Conservation (phyloP, 2,329 filamentous ascomycete genomes). For the Colletotrichum sp. region DNA sequence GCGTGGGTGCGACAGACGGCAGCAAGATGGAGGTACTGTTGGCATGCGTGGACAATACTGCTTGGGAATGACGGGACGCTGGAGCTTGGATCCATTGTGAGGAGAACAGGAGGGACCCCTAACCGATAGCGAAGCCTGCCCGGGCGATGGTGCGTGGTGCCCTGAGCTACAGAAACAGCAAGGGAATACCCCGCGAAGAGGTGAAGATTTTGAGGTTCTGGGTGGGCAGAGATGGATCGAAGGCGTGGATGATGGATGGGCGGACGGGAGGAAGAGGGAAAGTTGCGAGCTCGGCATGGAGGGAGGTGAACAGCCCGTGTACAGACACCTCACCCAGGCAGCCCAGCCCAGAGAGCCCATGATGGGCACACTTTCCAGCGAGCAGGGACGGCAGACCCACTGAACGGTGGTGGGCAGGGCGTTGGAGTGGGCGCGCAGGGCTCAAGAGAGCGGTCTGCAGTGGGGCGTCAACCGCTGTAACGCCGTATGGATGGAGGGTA, state of each 20-base stretch:
- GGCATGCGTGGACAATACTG: not conserved
- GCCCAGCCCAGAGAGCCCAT: not conserved
- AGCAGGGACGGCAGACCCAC: not conserved
- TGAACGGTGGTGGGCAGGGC: not conserved
- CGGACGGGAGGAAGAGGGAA: not conserved
- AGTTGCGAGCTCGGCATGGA: not conserved
- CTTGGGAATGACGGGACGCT: not conserved
- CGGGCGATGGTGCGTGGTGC: not conserved
- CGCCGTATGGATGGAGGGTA: not conserved
- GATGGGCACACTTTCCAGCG: not conserved
- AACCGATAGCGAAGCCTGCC: not conserved
- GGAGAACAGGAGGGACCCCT: not conserved
- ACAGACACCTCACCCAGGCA: not conserved
- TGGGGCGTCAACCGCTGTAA: not conserved
- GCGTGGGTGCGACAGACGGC: not conserved
- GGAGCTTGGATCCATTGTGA: not conserved
- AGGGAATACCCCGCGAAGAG: not conserved
- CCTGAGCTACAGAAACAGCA: not conserved
- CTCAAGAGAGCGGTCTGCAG: not conserved
- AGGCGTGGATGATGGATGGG: not conserved
- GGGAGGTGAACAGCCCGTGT: not conserved
- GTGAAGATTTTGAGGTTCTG: not conserved
- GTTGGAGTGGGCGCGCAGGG: not conserved
- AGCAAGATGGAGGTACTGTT: not conserved
- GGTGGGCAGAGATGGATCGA: not conserved